Evolutionary conservation across 2,329 filamentous ascomycete genomes (phyloP).

Genomic region (Aspergillus pseudotamarii): DNA sequence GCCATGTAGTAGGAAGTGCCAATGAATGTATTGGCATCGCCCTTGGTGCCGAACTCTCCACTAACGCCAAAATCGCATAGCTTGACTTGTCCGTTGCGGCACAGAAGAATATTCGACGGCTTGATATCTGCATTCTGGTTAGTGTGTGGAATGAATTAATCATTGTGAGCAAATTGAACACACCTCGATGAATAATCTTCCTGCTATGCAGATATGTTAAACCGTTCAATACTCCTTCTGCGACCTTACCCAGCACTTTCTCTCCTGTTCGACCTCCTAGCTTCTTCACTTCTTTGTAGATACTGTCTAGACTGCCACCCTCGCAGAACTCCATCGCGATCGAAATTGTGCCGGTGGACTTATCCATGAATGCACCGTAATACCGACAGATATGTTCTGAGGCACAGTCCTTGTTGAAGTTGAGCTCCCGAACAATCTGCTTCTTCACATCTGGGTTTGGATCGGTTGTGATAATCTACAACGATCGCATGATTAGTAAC

Average conservation of each 20-base stretch:
- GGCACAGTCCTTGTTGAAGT: slow-evolving; percentile 96
- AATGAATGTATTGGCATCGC: slow-evolving; percentile 98
- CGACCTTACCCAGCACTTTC: slow-evolving; percentile 95
- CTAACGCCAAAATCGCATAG: slow-evolving; percentile 98
- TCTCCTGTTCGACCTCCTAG: slow-evolving; percentile 92
- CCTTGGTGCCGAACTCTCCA: slow-evolving; percentile 97
- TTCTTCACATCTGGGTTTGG: slow-evolving; percentile 98
- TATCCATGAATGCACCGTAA: slow-evolving; percentile 95
- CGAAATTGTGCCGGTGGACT: slow-evolving; percentile 92
- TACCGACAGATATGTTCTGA: slow-evolving; percentile 97
- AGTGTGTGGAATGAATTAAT: neutral
- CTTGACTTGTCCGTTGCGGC: slow-evolving; percentile 90
- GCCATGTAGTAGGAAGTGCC: slow-evolving; percentile 99
- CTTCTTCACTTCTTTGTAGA: slow-evolving; percentile 96
- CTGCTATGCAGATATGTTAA: slow-evolving; percentile 92
- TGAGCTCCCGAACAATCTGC: slow-evolving; percentile 93
- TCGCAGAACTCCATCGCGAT: slow-evolving; percentile 99
- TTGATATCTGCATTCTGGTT: slow-evolving; percentile 72
- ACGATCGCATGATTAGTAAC: slow-evolving; percentile 21
- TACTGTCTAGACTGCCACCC: slow-evolving; percentile 91
- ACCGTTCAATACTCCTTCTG: slow-evolving; percentile 90
- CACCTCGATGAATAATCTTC: slow-evolving; percentile 90
- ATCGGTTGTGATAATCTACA: slow-evolving; percentile 93
- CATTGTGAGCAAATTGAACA: slow-evolving; percentile 5
- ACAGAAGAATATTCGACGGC: slow-evolving; percentile 93